These are phyloP conservation scores for Coleophoma crateriformis DNA, from an alignment of 2,329 filamentous ascomycete species.

Conservation along the genomic window DNA sequence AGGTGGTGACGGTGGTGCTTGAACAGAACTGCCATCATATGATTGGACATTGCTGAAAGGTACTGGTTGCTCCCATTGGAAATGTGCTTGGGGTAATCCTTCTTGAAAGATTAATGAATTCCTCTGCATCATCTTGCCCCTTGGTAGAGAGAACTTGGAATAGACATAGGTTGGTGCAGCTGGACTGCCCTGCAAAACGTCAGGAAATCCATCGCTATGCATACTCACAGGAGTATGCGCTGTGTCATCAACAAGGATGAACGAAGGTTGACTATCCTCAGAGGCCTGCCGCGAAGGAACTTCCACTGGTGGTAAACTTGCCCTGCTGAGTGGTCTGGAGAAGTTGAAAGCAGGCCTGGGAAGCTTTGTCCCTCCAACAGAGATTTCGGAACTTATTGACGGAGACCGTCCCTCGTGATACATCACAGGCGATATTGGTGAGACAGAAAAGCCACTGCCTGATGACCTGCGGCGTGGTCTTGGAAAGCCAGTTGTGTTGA, in stretches of 20 bases:
- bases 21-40: constrained; percentile 30
- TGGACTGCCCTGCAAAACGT: constrained; percentile 40
- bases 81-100: constrained; percentile 43
- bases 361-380: constrained; percentile 50
- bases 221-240: constrained; percentile 68
- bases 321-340: constrained; percentile 79
- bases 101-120: constrained; percentile 55
- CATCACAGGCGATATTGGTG: constrained; percentile 58
- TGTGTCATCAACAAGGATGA: constrained; percentile 59
- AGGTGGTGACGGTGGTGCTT: constrained; percentile 55
- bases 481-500: constrained; percentile 50
- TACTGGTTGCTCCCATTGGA: constrained; percentile 56
- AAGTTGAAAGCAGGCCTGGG: constrained; percentile 85
- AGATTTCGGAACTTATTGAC: constrained; percentile 78
- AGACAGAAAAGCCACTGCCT: constrained; percentile 58
- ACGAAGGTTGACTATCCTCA: constrained; percentile 58
- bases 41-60: constrained; percentile 37
- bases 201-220: constrained; percentile 62
- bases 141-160: constrained; percentile 75
- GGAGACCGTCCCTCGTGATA: constrained; percentile 69
- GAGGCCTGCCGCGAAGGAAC: constrained; percentile 56
- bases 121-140: constrained; percentile 74
- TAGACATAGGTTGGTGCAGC: constrained; percentile 76
- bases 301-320: constrained; percentile 51
- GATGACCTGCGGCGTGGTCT: constrained; percentile 73